phyloP scores from a whole-genome alignment of 805 yeast species.

The Wickerhamiella spandovensis region DNA sequence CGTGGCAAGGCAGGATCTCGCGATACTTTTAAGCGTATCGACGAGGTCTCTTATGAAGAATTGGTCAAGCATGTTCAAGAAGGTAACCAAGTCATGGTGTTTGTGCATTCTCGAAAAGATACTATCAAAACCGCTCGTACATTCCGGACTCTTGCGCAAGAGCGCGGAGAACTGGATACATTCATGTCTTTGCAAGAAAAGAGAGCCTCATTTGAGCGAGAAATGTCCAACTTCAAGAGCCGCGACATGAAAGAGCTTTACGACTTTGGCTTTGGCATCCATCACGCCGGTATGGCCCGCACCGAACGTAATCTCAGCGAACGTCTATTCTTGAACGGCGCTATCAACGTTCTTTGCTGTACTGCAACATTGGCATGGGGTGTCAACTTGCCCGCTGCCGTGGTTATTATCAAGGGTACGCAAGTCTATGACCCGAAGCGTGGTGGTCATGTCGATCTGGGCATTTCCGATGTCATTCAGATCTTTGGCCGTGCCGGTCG shows the following conservation, averaged over 20 bases:
- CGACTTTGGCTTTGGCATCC: conserved; percentile 69
- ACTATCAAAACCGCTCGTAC: conserved; percentile 73
- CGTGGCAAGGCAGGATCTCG: conserved; percentile 71
- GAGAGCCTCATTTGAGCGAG: conserved; percentile 33
- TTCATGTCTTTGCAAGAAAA: conserved; percentile 43
- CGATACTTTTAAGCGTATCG: conserved; percentile 40
- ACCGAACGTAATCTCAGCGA: conserved; percentile 84
- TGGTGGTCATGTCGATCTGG: conserved; percentile 89
- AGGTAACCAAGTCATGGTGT: conserved; percentile 89
- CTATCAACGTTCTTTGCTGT: conserved; percentile 81
- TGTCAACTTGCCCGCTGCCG: conserved; percentile 96
- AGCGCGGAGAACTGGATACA: conserved; percentile 35
- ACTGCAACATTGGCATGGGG: conserved; percentile 99
- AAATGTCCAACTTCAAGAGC: conserved; percentile 53
- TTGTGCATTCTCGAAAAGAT: conserved; percentile 90
- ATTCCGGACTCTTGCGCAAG: conserved; percentile 54
- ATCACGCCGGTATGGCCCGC: conserved; percentile 95
- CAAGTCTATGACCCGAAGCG: conserved; percentile 88
- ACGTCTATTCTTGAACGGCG: conserved; percentile 72
- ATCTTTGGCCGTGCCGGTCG: conserved; percentile 99
- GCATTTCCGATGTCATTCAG: conserved; percentile 93
- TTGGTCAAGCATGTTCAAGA: conserved; percentile 47
- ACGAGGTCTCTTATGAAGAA: conserved; percentile 63
- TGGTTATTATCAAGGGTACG: conserved; percentile 91
- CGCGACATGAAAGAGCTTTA: conserved; percentile 64